phyloP scores from a whole-genome alignment of 305 asterid genomes.

The Petunia hybrid region DNA sequence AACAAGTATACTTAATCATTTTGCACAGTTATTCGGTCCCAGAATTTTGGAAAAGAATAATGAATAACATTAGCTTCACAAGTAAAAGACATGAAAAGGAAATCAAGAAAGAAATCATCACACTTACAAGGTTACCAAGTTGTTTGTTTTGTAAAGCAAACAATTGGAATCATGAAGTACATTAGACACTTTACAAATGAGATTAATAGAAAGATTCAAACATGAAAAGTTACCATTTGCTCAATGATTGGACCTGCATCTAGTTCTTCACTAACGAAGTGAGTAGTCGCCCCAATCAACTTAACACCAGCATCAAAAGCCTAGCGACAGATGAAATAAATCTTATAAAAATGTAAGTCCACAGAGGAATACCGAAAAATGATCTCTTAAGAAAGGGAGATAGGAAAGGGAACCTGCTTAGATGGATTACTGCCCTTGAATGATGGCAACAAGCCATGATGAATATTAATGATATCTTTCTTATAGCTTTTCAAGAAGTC shows the following conservation, averaged over 20 bases:
- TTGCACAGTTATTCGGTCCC: conserved; percentile 3
- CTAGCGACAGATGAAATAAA: conserved; percentile 44
- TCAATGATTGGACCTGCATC: conserved; percentile 97
- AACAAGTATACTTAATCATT: background rate
- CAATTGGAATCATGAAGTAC: too few species aligned
- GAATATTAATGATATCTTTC: conserved; percentile 89
- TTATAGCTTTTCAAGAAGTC: conserved; percentile 70
- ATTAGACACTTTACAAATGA: conserved; percentile 3
- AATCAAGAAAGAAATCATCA: conserved; percentile 11
- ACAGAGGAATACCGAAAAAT: background rate
- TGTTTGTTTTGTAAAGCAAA: conserved; percentile 12
- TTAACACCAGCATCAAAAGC: conserved; percentile 98
- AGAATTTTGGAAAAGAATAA: conserved; percentile 15
- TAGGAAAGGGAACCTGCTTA: conserved; percentile 63
- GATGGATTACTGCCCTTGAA: conserved; percentile 96
- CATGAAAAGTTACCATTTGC: conserved; percentile 71
- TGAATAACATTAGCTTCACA: background rate
- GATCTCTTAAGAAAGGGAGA: conserved; percentile 16
- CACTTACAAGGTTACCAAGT: background rate
- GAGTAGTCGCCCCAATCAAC: conserved; percentile 93
- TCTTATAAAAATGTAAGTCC: conserved; percentile 6
- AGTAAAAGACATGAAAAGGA: background rate
- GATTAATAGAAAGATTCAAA: conserved; percentile 27
- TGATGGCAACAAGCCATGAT: conserved; percentile 93
- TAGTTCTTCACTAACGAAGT: conserved; percentile 92